Evolutionary conservation across 2,329 filamentous ascomycete species (phyloP).

Genomic region (Epichloe sibirici): DNA sequence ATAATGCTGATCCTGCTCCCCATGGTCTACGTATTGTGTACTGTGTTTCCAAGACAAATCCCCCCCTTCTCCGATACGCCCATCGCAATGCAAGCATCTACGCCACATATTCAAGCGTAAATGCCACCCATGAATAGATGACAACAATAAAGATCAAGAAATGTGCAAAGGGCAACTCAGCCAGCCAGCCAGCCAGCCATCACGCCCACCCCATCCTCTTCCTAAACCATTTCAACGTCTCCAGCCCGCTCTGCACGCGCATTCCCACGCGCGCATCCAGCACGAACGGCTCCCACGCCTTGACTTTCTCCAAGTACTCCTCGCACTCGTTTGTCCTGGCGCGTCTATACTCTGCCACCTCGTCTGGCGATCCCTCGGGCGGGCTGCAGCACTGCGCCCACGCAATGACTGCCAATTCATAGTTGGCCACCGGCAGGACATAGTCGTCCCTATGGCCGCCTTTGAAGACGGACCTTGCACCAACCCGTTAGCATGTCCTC

Average conservation of each 20-base stretch:
- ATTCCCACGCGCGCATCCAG: constrained; percentile 65
- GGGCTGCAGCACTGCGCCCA: constrained; percentile 56
- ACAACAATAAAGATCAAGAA: too few species aligned
- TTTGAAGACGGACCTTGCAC: constrained; percentile 37
- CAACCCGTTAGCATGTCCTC: too few species aligned
- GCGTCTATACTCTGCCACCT: constrained; percentile 25
- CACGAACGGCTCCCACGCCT: constrained; percentile 58
- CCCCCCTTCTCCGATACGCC: too few species aligned
- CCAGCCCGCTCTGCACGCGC: constrained; percentile 56
- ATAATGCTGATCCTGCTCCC: too few species aligned
- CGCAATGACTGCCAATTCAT: constrained; percentile 72
- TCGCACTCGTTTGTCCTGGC: constrained; percentile 49
- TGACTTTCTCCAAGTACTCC: constrained; percentile 52
- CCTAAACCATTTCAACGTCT: constrained; percentile 48
- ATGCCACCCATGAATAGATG: too few species aligned
- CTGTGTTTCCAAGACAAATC: too few species aligned
- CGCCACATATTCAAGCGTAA: too few species aligned
- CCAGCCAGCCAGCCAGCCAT: background rate
- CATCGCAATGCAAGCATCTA: too few species aligned
- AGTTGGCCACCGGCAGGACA: constrained; percentile 61
- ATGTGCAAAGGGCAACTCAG: too few species aligned
- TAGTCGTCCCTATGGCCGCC: constrained; percentile 56
- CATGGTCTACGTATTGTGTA: too few species aligned
- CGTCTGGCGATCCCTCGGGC: constrained; percentile 17
- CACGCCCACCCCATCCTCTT: constrained; percentile 26